A percentile compares a stretch with the other conserved stretches of the same genome.
phyloP scores from a whole-genome alignment of 2,329 filamentous ascomycete genomes.

The Sclerotinia spermophila region DNA sequence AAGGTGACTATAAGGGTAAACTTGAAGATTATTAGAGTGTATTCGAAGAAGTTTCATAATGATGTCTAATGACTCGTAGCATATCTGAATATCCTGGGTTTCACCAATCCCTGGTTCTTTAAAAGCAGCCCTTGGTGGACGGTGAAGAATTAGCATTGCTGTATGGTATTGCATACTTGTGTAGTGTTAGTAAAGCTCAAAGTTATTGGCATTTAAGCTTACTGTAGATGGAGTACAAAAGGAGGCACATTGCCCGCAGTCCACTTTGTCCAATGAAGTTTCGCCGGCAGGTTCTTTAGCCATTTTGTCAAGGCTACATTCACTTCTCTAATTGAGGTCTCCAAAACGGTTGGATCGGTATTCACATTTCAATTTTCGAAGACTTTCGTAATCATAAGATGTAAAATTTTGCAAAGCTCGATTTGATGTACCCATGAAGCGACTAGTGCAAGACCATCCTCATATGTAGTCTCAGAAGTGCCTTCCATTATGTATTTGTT shows the following conservation, averaged over 20 bases:
- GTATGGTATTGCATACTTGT: conserved; percentile 48
- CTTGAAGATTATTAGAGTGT: conserved; percentile 38
- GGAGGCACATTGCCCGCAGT: conserved; percentile 45
- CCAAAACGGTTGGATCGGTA: conserved; percentile 42
- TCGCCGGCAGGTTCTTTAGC: conserved; percentile 45
- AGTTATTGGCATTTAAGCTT: conserved; percentile 6
- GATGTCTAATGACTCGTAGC: conserved; percentile 47
- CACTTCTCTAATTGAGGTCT: conserved; percentile 44
- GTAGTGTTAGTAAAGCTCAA: background rate
- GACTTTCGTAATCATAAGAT: conserved; percentile 48
- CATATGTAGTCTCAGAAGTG: conserved; percentile 45
- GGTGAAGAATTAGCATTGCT: conserved; percentile 50
- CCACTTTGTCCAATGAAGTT: conserved; percentile 51
- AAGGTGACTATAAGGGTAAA: conserved; percentile 44
- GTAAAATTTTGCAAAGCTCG: conserved; percentile 48
- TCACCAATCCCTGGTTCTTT: conserved; percentile 40
- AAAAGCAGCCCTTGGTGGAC: conserved; percentile 45
- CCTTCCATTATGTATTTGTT: conserved; percentile 47
- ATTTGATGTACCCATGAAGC: conserved; percentile 47
- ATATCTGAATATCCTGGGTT: conserved; percentile 48
- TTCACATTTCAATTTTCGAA: conserved; percentile 47
- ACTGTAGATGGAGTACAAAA: conserved; percentile 47
- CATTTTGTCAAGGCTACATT: conserved; percentile 47
- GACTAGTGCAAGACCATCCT: conserved; percentile 45
- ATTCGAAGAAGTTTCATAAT: conserved; percentile 45